Base-by-base conservation (phyloP, 768 basidiomycete species). In the Leccinellum luteum region DNA sequence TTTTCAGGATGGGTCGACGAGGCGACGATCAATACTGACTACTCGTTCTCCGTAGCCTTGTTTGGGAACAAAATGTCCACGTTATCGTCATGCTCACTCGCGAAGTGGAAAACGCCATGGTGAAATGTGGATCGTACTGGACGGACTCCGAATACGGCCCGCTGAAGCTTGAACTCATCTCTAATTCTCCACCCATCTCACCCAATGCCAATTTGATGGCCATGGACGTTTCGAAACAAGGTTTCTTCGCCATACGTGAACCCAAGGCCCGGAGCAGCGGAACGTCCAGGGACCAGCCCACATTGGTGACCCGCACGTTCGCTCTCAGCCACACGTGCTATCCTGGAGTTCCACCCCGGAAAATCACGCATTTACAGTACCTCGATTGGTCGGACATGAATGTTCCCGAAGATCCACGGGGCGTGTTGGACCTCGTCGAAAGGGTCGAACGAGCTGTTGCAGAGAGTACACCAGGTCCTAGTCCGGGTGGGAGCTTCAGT, bases 71-170 rank as follows among this genome's bases (percentile, higher is more conserved):
- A 72, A 89, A 92, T 62, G 90, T 97, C 0, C 88, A 90, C 60
- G 92, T 97, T 51, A 93, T 98, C 62, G 90, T 97, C 60, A 98
- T 98, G 96, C 84, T 98, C 56, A 98, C 96, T 4, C 87, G 89
- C 57, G 92, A 96, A 68, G 79, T 90, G 56, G 96, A 98, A 70
- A 91, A 90, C 51, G 81, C 91, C 19, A 83, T 85, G 69, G 79
- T 94, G 65, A 98, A 98, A 72, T 97, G 96, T 69, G 92, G 93
- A 28, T 76, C 85, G 28, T 98, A 98, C 70, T 98, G 94, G 94
- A 78, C 78, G 15, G 82, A 84, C 32, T 77, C 78, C 15, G 69
- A 73, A 32, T 94, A 88, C 67, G 94, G 94, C 2, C 81, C 87
- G 3, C 73, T 95, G 55, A 81, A 78, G 7, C 78, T 97, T 27